A percentile compares a stretch with the other conserved stretches of the same genome.
Conservation (phyloP, 2,329 filamentous ascomycete genomes). For the Aspergillus fumigatus region DNA sequence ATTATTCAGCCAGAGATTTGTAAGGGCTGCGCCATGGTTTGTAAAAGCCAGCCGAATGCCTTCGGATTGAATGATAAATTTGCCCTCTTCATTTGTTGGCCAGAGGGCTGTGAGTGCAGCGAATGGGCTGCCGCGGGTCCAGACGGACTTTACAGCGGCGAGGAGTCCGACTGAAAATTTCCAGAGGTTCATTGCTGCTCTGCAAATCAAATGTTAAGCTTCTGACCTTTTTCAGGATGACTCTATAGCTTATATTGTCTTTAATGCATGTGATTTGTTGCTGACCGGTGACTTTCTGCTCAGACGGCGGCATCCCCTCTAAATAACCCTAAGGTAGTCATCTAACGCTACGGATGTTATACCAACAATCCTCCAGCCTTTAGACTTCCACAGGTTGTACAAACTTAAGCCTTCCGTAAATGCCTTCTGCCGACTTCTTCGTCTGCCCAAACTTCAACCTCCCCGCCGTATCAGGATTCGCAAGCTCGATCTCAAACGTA, state of each 20-base stretch:
- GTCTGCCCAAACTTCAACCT: neutral
- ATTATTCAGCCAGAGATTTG: conserved; percentile 1
- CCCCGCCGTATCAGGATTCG: neutral
- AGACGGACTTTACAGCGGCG: conserved; percentile 1
- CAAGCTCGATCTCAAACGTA: neutral
- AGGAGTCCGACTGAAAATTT: neutral
- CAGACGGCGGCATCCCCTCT: no score
- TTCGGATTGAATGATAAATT: conserved; percentile 1
- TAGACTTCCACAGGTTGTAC: neutral
- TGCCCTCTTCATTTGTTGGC: neutral
- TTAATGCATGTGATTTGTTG: neutral
- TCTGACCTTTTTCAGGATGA: no score
- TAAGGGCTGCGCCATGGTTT: conserved; percentile 1
- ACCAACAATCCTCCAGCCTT: no score
- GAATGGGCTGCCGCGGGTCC: conserved; percentile 1
- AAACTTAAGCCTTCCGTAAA: neutral
- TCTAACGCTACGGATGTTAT: no score
- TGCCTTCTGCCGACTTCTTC: neutral
- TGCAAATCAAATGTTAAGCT: no score
- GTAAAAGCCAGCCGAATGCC: conserved; percentile 1
- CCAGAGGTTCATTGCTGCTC: neutral
- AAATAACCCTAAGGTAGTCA: no score
- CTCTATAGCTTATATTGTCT: no score
- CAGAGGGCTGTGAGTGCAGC: neutral
- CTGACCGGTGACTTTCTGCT: neutral